Base-by-base conservation (phyloP, 768 basidiomycete species). In the Trametes meyenii region DNA sequence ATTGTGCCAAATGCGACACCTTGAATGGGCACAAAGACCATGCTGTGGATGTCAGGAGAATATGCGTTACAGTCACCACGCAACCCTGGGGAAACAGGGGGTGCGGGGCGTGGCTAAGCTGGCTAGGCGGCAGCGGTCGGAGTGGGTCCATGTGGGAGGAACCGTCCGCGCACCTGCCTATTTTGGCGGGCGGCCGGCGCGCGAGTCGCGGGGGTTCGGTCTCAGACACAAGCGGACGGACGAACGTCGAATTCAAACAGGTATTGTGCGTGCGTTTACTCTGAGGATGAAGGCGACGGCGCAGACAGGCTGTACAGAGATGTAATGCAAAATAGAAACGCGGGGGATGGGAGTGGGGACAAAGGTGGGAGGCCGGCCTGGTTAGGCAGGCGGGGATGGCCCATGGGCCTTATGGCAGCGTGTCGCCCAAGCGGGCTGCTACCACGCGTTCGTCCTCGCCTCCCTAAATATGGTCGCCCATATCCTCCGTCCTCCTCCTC, bases 381-480 rank as follows among this genome's bases (percentile, higher is more conserved):
- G 36, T 38, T 26, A 49, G 48, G 42, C 45, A 40, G 36, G 52
- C 46, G 50, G 63, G n/a, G 29, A 38, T 24, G 39, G 40, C 29
- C 12, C 19, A 38, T 55, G 42, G 42, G 57, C 55, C 56, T 53
- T 61, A 55, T 66, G 66, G 63, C 63, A 65, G 67, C 67, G 64
- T 68, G 60, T 60, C 55, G 53, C 61, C 60, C 67, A 67, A 66
- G 64, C 68, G 70, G 68, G 56, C 67, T 71, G 67, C 70, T 58
- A 60, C 71, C 73, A 74, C 73, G 72, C 72, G 74, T 75, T 72
- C 70, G 66, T 69, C 72, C 55, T 69, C 66, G 60, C 62, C 66
- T 67, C 69, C 65, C 69, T 76, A 78, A 76, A 77, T 75, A 78
- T 72, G 56, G 43, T 63, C 65, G 62, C 46, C 61, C 62, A 55